phyloP scores from a whole-genome alignment of 371 early-diverging fungal genomes.

The Sporodiniella umbellata region DNA sequence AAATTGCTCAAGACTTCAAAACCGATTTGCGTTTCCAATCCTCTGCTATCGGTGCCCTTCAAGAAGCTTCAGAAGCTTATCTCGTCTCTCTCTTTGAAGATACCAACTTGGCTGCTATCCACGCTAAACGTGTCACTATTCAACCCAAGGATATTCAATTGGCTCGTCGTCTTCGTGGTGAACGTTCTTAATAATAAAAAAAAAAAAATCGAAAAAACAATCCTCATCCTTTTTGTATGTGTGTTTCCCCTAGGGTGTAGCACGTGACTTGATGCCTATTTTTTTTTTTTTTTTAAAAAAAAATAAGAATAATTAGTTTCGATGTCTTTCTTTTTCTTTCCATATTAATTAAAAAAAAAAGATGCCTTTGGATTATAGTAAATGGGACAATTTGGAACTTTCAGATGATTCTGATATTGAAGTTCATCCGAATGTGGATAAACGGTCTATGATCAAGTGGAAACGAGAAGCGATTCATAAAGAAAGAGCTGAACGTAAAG shows the following conservation, averaged over 20 bases:
- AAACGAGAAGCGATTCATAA: slow-evolving; percentile 87
- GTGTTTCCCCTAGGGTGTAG: no score
- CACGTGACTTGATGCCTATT: no score
- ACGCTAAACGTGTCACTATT: slow-evolving; percentile 95
- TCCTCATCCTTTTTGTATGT: no score
- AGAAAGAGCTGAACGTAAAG: slow-evolving; percentile 80
- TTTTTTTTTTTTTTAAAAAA: no score
- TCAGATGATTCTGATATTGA: slow-evolving; percentile 97
- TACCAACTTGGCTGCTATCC: slow-evolving; percentile 88
- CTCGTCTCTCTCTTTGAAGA: slow-evolving; percentile 89
- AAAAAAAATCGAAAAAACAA: no score
- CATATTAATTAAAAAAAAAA: background rate
- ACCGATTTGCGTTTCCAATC: slow-evolving; percentile 97
- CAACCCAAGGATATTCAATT: slow-evolving; percentile 91
- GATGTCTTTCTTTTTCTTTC: background rate
- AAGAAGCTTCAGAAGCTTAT: slow-evolving; percentile 92
- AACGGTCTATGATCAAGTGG: slow-evolving; percentile 91
- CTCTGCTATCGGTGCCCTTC: slow-evolving; percentile 94
- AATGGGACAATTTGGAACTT: slow-evolving; percentile 96
- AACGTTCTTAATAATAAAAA: slow-evolving; percentile 25
- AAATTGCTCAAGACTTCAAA: slow-evolving; percentile 94
- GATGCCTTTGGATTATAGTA: slow-evolving; percentile 77
- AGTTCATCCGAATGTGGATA: slow-evolving; percentile 94
- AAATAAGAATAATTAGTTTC: no score
- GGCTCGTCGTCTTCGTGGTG: slow-evolving; percentile 70